A percentile compares a stretch with the other conserved stretches of the same genome.
Evolutionary conservation across 192 early-diverging fungal species (phyloP).

Genomic region (Physocladia obscura): DNA sequence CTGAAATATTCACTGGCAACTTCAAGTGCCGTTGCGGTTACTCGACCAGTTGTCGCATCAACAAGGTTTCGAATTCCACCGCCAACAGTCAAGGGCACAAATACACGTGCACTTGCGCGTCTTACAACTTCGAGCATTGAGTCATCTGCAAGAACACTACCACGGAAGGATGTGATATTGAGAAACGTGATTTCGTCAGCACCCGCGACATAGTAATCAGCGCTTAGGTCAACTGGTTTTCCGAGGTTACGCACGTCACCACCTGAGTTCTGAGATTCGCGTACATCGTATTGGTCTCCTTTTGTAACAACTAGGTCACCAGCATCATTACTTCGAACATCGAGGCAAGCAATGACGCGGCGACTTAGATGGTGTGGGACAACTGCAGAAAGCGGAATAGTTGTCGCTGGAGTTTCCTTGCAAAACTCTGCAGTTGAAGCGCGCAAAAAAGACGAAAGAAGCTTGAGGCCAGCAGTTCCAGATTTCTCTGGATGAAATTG

Average conservation of each 20-base stretch:
- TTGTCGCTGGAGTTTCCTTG: slow-evolving; percentile 12
- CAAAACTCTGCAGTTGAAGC: slow-evolving; percentile 23
- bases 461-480: slow-evolving; percentile 80
- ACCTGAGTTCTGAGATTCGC: slow-evolving; percentile 60
- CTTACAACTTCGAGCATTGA: slow-evolving; percentile 96
- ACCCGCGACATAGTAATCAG: slow-evolving; percentile 89
- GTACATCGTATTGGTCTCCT: slow-evolving; percentile 98
- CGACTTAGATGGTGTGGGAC: slow-evolving; percentile 68
- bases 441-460: slow-evolving; percentile 79
- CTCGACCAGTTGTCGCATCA: slow-evolving; percentile 72
- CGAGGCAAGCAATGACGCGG: slow-evolving; percentile 95
- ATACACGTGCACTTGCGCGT: slow-evolving; percentile 83
- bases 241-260: slow-evolving; percentile 91
- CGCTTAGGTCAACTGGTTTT: slow-evolving; percentile 92
- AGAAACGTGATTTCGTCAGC: slow-evolving; percentile 98
- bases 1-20: slow-evolving; percentile 99
- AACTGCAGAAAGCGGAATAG: background rate
- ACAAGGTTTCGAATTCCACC: slow-evolving; percentile 93
- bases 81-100: slow-evolving; percentile 99
- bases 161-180: slow-evolving; percentile 97
- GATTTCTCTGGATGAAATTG: slow-evolving; percentile 99
- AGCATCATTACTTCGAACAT: slow-evolving; percentile 93
- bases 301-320: slow-evolving; percentile 99
- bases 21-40: slow-evolving; percentile 73
- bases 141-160: slow-evolving; percentile 81